Conservation (phyloP, 306 rosid genomes). For the Purshia tridentata region DNA sequence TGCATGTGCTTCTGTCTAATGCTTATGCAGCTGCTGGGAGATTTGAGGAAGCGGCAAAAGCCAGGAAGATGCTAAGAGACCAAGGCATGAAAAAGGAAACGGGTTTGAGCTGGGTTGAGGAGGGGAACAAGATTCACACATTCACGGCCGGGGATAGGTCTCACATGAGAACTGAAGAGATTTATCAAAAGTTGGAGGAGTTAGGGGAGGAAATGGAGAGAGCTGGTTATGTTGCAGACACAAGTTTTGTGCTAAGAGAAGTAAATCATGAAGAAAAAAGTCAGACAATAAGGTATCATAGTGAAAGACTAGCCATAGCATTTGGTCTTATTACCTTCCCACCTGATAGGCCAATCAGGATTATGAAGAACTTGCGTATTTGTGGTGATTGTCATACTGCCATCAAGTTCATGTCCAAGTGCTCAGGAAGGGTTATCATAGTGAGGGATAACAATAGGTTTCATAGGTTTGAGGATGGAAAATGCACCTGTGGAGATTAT, state of each 20-base stretch:
- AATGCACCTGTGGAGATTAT: conserved; percentile 81
- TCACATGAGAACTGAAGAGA: conserved; percentile 53
- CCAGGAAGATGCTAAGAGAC: conserved; percentile 68
- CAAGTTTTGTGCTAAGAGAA: conserved; percentile 71
- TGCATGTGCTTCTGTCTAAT: conserved; percentile 64
- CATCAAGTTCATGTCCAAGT: conserved; percentile 79
- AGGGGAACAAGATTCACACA: conserved; percentile 73
- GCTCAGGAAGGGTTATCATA: conserved; percentile 65
- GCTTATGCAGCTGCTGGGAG: conserved; percentile 88
- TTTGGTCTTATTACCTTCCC: conserved; percentile 73
- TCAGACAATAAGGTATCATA: conserved; percentile 62
- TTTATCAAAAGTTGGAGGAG: conserved; percentile 76
- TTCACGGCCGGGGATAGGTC: conserved; percentile 71
- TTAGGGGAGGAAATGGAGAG: conserved; percentile 67
- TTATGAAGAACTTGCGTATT: conserved; percentile 89
- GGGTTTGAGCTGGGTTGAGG: conserved; percentile 91
- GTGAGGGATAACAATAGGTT: conserved; percentile 80
- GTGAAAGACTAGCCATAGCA: conserved; percentile 86
- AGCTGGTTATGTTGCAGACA: conserved; percentile 87
- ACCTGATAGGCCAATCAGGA: conserved; percentile 64
- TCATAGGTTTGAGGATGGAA: conserved; percentile 85
- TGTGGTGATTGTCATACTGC: conserved; percentile 93
- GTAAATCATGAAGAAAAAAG: conserved; percentile 73
- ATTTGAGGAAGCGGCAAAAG: conserved; percentile 84
- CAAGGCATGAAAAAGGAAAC: conserved; percentile 76